Evolutionary conservation across 2,329 filamentous ascomycete genomes (phyloP), one percentile per base, ranked within the genome.

Genomic region (Paradendryphiella salina): DNA sequence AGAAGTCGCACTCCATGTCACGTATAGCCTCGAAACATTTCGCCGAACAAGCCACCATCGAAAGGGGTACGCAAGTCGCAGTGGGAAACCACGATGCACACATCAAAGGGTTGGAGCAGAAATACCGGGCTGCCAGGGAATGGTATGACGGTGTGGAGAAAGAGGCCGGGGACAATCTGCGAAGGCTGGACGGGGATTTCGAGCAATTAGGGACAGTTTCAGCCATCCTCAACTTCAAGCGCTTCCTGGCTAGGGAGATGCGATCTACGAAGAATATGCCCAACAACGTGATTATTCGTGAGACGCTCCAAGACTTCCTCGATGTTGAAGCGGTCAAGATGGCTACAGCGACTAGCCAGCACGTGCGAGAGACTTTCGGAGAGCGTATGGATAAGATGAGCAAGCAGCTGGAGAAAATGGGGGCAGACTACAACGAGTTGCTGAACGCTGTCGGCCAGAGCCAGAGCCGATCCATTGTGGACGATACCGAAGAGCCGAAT

Each of bases 51-150:
- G 83, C 86, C 40, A 84, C 89, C 44, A 91, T 96, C 71, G 80
- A 90, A 66, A 85, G 86, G 54, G 92, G 88, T 50, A 81, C 95
- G 40, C 86, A 90, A 56, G 89, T 94, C 20, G 94, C 93, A 5
- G 85, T 96, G 17, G 86, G 87, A 56, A 99, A 96, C 64, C 81
- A 93, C 48, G 86, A 91, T 64, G 82, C 85, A 14, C 89, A 90
- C 67, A 82, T 92, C 46, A 86, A 84, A 58, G 82, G 80, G 35
- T 79, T 90, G 55, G 86, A 91, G 64, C 82, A 85, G 51, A 90
- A 88, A 67, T 86, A 87, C 64, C 75, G 77, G n/a, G 85, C 88
- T 50, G 75, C 88, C 21, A 85, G 85, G 73, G 82, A 83, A 59
- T 92, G 88, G 88, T 82, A 85, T 9, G 80, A 81, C 13, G 83